Evolutionary conservation across 306 rosid species (phyloP).

Genomic region (Trifolium repens): DNA sequence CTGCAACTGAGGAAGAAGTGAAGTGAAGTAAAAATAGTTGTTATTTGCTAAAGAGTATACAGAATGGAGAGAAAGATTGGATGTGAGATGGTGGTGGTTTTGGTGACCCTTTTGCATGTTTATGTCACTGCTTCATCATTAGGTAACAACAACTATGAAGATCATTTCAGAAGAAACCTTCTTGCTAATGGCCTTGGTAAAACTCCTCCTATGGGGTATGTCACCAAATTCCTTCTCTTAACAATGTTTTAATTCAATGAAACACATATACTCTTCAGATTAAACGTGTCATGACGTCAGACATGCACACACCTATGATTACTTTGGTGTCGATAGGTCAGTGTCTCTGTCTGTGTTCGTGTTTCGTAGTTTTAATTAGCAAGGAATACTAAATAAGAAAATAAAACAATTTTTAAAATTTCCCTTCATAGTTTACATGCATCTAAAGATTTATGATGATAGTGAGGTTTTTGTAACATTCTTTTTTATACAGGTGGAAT

Average conservation of each 20-base stretch:
- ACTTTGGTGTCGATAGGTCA: too few relatives aligned
- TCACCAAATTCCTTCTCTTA: neutral
- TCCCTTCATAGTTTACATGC: neutral
- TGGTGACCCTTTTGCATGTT: constrained; percentile 40
- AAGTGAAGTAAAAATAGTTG: neutral
- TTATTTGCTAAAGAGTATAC: neutral
- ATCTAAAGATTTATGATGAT: constrained; percentile 9
- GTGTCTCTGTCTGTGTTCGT: too few relatives aligned
- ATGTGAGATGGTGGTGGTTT: constrained; percentile 18
- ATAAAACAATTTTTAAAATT: too few relatives aligned
- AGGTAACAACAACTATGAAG: constrained; percentile 16
- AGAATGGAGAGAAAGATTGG: constrained; percentile 36
- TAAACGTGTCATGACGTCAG: too few relatives aligned
- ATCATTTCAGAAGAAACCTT: constrained; percentile 58
- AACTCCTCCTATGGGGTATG: constrained; percentile 97
- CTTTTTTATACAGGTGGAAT: constrained; percentile 71
- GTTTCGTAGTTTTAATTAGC: too few relatives aligned
- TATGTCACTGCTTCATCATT: constrained; percentile 48
- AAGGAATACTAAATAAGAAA: too few relatives aligned
- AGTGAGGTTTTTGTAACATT: neutral
- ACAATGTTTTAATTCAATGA: too few relatives aligned
- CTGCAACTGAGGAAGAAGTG: constrained; percentile 6
- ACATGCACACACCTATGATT: too few relatives aligned
- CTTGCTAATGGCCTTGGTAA: constrained; percentile 79
- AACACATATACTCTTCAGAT: too few relatives aligned